Evolutionary conservation across 345 rosid genomes (phyloP), one percentile per base, ranked within the genome.

Genomic region (Eucalyptus brandiana): DNA sequence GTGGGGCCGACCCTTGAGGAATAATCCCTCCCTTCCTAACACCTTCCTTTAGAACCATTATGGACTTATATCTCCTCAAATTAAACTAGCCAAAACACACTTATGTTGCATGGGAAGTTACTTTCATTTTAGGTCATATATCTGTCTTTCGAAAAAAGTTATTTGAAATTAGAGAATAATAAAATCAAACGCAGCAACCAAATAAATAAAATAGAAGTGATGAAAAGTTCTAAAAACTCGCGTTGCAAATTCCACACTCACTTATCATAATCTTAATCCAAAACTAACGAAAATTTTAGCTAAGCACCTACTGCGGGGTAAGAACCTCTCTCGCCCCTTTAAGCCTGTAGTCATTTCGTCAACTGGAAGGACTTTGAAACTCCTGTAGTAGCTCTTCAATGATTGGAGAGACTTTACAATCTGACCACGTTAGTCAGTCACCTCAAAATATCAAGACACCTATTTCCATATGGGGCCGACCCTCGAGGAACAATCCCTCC

Each of bases 1-100:
- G 4, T 1, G 14, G 32, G 67, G 67, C n/a, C n/a, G 16, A 28
- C n/a, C 3, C n/a, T 60, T 0, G 2, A 28, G n/a, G 4, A 60
- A 60, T 8, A 60, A 28, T 60, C 32, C 65, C n/a, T 53, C 1
- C 3, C 32, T 60, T 60, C 67, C 67, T 28, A 12, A 28, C 16
- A 60, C 67, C 16, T 60, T 60, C n/a, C 67, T 60, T 60, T 32
- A 28, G 11, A 12, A 6, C 32, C 67, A 60, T 60, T 11, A 26
- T 26, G 26, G 15, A 28, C 7, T 1, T 26, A 12, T 28, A 28
- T 60, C 16, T 60, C 67, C 12, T 28, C 15, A 60, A 60, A 28
- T 60, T 3, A 6, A 9, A 60, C 28, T 54, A 9, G 60, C 1
- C 28, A 23, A 54, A 54, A 54, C 60, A 54, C 28, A 23, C 1